Percentiles rank a stretch among this genome's conserved stretches.
Conservation (phyloP, 1,284 basidiomycete species). For the Clitocybe nebularis region DNA sequence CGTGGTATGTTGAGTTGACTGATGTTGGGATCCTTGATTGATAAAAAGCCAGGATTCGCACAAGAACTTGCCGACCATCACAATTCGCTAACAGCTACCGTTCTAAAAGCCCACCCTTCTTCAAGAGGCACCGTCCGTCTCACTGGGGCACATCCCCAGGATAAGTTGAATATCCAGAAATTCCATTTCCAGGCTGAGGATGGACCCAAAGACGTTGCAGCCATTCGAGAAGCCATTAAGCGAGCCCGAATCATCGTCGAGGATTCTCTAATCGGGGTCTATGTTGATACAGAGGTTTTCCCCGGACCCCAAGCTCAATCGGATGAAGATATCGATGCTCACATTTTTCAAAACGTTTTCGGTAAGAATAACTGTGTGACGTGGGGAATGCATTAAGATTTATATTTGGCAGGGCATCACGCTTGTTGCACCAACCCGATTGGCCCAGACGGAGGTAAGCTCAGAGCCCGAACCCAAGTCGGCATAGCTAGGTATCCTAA, state of each 20-base stretch:
- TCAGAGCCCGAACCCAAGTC: background rate
- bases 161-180: constrained; percentile 26
- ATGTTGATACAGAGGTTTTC: constrained; percentile 21
- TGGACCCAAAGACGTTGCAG: constrained; percentile 21
- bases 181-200: constrained; percentile 23
- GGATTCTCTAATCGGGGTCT: constrained; percentile 16
- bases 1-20: too few species aligned
- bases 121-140: constrained; percentile 25
- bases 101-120: constrained; percentile 25
- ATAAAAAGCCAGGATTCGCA: constrained; percentile 19
- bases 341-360: constrained; percentile 24
- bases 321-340: constrained; percentile 24
- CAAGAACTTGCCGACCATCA: constrained; percentile 17
- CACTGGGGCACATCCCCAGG: constrained; percentile 29
- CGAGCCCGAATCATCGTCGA: constrained; percentile 21
- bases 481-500: too few species aligned
- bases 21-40: too few species aligned
- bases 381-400: background rate
- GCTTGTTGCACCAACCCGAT: constrained; percentile 29
- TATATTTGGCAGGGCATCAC: constrained; percentile 23
- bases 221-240: constrained; percentile 24
- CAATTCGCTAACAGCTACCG: constrained; percentile 23
- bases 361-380: constrained; percentile 12
- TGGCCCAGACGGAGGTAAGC: constrained; percentile 23
- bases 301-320: constrained; percentile 20